phyloP scores from a whole-genome alignment of 495 filamentous ascomycete species.

The Lasiosphaeria ovina region DNA sequence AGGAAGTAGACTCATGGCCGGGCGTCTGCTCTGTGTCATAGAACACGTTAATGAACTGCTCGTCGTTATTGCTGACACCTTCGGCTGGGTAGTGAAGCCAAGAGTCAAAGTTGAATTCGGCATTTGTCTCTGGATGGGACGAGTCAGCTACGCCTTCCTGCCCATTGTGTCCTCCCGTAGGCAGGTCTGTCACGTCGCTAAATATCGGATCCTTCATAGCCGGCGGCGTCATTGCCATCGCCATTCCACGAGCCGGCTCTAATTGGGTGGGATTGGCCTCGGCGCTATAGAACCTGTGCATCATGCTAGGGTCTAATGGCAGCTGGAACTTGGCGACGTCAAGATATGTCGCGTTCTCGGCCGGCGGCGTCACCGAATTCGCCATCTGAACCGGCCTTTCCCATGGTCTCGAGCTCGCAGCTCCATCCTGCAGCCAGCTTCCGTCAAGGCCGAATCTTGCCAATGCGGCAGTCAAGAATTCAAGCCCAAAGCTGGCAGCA shows the following conservation, averaged over 20 bases:
- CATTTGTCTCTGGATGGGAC: background rate
- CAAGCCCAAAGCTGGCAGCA: constrained; percentile 80
- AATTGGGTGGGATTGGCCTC: no score
- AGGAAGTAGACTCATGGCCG: background rate
- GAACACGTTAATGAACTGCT: constrained; percentile 17
- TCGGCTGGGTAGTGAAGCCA: constrained; percentile 45
- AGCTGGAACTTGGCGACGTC: constrained; percentile 16
- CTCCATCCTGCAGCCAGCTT: constrained; percentile 14
- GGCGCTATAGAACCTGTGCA: no score
- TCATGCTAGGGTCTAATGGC: no score
- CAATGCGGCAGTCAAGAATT: constrained; percentile 81
- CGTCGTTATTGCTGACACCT: constrained; percentile 26
- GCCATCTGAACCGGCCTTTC: constrained; percentile 6
- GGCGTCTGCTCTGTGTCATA: background rate
- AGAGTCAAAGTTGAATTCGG: constrained; percentile 44
- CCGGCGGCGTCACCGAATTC: constrained; percentile 42
- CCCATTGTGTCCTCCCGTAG: background rate
- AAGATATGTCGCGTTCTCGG: constrained; percentile 38
- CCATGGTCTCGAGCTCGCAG: background rate
- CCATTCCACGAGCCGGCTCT: background rate
- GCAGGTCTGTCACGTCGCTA: background rate
- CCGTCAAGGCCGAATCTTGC: constrained; percentile 33
- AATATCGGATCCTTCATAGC: background rate
- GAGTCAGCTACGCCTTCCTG: background rate
- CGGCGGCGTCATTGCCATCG: background rate